Conservation (phyloP, 345 rosid species). For the Citrus medica region DNA sequence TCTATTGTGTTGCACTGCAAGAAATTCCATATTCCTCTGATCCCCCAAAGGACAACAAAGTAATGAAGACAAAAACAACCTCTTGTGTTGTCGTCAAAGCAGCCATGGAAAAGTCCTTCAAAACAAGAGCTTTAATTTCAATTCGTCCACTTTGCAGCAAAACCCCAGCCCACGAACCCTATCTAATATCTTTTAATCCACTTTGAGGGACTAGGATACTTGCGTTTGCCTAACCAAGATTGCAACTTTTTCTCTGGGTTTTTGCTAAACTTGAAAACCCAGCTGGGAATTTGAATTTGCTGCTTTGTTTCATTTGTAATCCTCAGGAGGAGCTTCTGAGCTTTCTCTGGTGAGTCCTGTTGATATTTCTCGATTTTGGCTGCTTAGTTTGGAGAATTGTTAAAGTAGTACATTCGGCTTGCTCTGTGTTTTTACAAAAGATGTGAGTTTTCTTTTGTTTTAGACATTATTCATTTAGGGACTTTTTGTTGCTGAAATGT, state of each 20-base stretch:
- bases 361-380: constrained; percentile 11
- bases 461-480: not conserved
- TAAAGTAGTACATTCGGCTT: not conserved
- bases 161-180: constrained; percentile 29
- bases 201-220: constrained; percentile 18
- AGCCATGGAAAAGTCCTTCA: constrained; percentile 37
- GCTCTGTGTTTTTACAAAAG: not conserved
- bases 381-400: constrained; percentile 1
- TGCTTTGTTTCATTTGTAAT: constrained; percentile 16
- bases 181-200: not conserved
- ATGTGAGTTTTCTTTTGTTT: constrained; percentile 4
- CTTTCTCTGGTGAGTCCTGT: constrained; percentile 35
- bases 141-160: constrained; percentile 27
- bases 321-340: constrained; percentile 13
- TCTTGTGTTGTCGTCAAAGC: constrained; percentile 47
- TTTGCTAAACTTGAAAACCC: constrained; percentile 27
- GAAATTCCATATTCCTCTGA: constrained; percentile 67
- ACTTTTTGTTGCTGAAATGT: constrained; percentile 7
- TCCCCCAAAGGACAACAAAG: constrained; percentile 43
- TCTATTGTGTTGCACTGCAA: constrained; percentile 29
- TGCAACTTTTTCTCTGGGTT: constrained; percentile 22
- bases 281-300: constrained; percentile 19
- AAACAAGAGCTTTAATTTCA: constrained; percentile 32
- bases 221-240: constrained; percentile 12
- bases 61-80: constrained; percentile 58